These are phyloP conservation scores for Saturnispora serradocipensis DNA, from an alignment of 805 yeast genomes.

Conservation along the genomic window DNA sequence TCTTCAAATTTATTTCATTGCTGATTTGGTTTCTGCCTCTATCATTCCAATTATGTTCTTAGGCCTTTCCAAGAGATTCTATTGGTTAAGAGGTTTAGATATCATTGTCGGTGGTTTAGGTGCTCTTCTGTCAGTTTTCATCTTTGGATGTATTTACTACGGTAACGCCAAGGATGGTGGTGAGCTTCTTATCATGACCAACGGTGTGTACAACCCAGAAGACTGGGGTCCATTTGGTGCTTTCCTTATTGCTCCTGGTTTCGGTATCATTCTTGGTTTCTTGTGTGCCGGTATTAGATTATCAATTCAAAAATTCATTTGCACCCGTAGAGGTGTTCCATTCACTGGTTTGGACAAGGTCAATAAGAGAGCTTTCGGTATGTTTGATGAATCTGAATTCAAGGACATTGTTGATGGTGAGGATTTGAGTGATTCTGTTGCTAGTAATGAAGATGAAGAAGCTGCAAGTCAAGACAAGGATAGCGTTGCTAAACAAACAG, in stretches of 20 bases:
- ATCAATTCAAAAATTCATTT: conserved; percentile 22
- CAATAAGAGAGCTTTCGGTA: conserved; percentile 12
- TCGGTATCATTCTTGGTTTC: conserved; percentile 56
- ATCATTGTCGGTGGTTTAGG: conserved; percentile 78
- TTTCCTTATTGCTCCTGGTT: conserved; percentile 82
- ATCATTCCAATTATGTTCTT: conserved; percentile 77
- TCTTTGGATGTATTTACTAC: conserved; percentile 78
- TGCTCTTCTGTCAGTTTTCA: conserved; percentile 68
- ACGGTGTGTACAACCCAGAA: conserved; percentile 63
- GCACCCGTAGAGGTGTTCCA: conserved; percentile 29
- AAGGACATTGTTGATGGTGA: conserved; percentile 11
- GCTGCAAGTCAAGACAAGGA: not conserved
- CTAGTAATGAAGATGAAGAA: conserved; percentile 10
- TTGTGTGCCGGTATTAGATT: conserved; percentile 43
- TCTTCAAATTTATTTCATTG: conserved; percentile 79
- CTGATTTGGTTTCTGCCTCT: conserved; percentile 81
- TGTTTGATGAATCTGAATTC: conserved; percentile 9
- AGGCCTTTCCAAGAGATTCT: conserved; percentile 60
- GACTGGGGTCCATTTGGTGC: conserved; percentile 97
- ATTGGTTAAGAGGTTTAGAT: conserved; percentile 71
- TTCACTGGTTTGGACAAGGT: conserved; percentile 40
- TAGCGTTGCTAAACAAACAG: conserved; percentile 1
- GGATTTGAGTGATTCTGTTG: conserved; percentile 2
- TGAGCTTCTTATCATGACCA: conserved; percentile 58
- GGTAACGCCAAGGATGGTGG: conserved; percentile 70